These are phyloP conservation scores for Lasiosphaeriaceae sp. DNA, from an alignment of 495 filamentous ascomycete genomes.

Conservation along the genomic window DNA sequence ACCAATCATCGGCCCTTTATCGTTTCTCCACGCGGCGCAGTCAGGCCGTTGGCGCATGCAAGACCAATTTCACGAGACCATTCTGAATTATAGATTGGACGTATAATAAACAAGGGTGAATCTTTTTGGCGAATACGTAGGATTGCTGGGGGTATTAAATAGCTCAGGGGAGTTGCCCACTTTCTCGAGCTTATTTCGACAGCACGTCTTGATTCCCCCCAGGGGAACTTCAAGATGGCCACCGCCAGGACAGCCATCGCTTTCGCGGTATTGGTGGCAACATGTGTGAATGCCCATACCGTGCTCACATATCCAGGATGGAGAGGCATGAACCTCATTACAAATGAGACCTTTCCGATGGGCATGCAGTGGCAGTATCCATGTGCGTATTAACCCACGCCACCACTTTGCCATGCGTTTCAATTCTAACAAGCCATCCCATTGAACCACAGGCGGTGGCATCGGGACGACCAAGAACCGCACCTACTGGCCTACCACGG, in stretches of 20 bases:
- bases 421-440: too few species aligned
- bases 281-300: constrained; percentile 48
- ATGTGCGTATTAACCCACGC: constrained; percentile 55
- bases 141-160: too few species aligned
- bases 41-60: too few species aligned
- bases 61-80: too few species aligned
- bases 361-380: constrained; percentile 96
- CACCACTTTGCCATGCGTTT: neutral
- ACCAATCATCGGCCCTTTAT: too few species aligned
- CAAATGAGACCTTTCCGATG: constrained; percentile 73
- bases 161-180: too few species aligned
- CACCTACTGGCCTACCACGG: constrained; percentile 79
- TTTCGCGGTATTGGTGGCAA: neutral
- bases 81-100: too few species aligned
- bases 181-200: too few species aligned
- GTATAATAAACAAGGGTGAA: too few species aligned
- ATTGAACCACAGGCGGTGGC: constrained; percentile 71
- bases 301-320: constrained; percentile 85
- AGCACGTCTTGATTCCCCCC: too few species aligned
- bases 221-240: neutral
- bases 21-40: too few species aligned
- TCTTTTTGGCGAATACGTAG: too few species aligned
- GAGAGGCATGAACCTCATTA: constrained; percentile 82
- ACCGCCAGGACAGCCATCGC: neutral
- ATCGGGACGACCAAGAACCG: constrained; percentile 72